These are phyloP conservation scores for Camellia granthamiana DNA, from an alignment of 148 eudicot species.

Conservation along the genomic window DNA sequence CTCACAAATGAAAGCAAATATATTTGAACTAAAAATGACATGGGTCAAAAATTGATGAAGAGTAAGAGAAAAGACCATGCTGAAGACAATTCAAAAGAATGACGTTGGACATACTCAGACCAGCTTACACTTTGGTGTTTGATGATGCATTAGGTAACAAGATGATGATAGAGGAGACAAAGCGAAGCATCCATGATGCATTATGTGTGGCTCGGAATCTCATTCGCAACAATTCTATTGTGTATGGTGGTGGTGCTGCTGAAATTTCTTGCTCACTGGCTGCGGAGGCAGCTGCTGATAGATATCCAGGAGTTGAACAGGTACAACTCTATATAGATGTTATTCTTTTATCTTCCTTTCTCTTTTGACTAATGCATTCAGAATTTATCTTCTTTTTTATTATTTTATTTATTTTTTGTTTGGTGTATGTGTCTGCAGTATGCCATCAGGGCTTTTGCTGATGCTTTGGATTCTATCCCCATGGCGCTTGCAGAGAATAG, in stretches of 20 bases:
- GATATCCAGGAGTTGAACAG: slow-evolving; percentile 91
- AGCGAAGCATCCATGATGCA: slow-evolving; percentile 90
- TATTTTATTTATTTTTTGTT: neutral
- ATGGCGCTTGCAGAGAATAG: slow-evolving; percentile 98
- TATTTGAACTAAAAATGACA: neutral
- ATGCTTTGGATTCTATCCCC: slow-evolving; percentile 89
- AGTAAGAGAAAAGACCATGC: neutral
- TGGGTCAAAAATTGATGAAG: neutral
- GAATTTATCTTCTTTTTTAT: slow-evolving; percentile 2
- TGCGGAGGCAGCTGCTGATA: slow-evolving; percentile 91
- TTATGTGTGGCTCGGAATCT: slow-evolving; percentile 89
- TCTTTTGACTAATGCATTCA: neutral
- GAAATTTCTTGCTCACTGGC: slow-evolving; percentile 89
- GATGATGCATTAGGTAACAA: slow-evolving; percentile 64
- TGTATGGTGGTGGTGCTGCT: slow-evolving; percentile 90
- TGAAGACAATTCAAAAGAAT: neutral
- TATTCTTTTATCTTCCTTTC: neutral
- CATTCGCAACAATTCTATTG: slow-evolving; percentile 86
- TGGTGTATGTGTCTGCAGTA: slow-evolving; percentile 44
- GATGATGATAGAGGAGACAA: slow-evolving; percentile 98
- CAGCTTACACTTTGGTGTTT: neutral
- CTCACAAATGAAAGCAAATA: neutral
- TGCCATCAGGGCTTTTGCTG: slow-evolving; percentile 96
- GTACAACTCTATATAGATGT: slow-evolving; percentile 17
- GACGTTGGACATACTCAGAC: neutral